Evolutionary conservation across 805 yeast genomes (phyloP).

Genomic region (Saccharomycopsis sp.): DNA sequence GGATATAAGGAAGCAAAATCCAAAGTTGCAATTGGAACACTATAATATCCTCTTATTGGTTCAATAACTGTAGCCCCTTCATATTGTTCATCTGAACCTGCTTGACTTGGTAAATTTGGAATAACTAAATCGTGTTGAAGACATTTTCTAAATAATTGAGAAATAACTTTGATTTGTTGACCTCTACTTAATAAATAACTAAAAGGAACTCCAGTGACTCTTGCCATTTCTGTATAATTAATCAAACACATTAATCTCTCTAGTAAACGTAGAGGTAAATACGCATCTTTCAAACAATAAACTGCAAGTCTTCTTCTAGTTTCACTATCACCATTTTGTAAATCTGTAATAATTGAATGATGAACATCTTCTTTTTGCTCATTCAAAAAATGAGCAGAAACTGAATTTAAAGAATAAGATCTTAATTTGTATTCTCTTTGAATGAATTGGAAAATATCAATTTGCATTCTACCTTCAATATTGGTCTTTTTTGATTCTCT

Average conservation of each 20-base stretch:
- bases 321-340: constrained; percentile 87
- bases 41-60: constrained; percentile 91
- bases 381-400: constrained; percentile 83
- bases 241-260: constrained; percentile 95
- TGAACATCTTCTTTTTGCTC: constrained; percentile 99
- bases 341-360: constrained; percentile 88
- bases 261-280: constrained; percentile 73
- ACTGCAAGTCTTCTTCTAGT: constrained; percentile 94
- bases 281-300: constrained; percentile 94
- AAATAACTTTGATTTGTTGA: constrained; percentile 94
- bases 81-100: constrained; percentile 78
- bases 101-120: constrained; percentile 76
- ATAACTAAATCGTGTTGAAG: constrained; percentile 75
- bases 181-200: constrained; percentile 84
- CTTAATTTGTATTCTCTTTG: constrained; percentile 93
- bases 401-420: constrained; percentile 90
- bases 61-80: constrained; percentile 99
- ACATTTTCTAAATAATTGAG: constrained; percentile 92
- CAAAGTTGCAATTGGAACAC: constrained; percentile 92
- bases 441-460: constrained; percentile 84
- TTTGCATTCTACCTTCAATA: constrained; percentile 92
- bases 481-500: constrained; percentile 86
- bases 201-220: constrained; percentile 98
- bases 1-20: constrained; percentile 98
- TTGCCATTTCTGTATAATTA: constrained; percentile 97